phyloP scores from a whole-genome alignment of 192 early-diverging fungal species.

The Gaertneriomyces sp. region DNA sequence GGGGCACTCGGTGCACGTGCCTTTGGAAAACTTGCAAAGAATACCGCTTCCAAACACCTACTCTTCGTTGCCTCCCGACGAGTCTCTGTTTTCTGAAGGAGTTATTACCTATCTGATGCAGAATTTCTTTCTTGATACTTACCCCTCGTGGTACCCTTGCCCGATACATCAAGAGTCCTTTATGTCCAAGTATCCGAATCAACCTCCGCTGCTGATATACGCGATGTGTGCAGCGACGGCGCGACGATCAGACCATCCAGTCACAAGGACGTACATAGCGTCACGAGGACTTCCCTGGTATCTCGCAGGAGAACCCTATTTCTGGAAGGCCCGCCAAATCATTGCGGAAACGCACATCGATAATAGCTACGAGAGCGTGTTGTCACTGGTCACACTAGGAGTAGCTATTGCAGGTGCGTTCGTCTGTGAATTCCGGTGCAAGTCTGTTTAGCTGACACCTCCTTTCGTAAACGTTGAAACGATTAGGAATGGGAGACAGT shows the following conservation, averaged over 20 bases:
- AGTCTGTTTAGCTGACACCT: no score
- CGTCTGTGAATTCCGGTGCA: no score
- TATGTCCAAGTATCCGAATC: slow-evolving; percentile 8
- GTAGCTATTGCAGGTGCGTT: slow-evolving; percentile 3
- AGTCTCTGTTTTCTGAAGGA: slow-evolving; percentile 9
- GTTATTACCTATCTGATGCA: slow-evolving; percentile 17
- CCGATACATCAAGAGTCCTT: slow-evolving; percentile 20
- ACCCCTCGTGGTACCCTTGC: slow-evolving; percentile 18
- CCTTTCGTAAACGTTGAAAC: no score
- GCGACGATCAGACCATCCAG: slow-evolving; percentile 19
- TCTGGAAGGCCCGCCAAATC: background rate
- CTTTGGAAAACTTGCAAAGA: background rate
- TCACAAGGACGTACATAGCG: slow-evolving; percentile 17
- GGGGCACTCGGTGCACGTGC: background rate
- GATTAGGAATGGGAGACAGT: slow-evolving; percentile 1
- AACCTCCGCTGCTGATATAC: slow-evolving; percentile 14
- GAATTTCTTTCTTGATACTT: slow-evolving; percentile 14
- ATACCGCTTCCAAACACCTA: slow-evolving; percentile 6
- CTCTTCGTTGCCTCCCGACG: slow-evolving; percentile 14
- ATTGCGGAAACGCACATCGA: background rate
- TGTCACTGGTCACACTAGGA: slow-evolving; percentile 16
- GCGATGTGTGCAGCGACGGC: slow-evolving; percentile 22
- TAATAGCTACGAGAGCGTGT: slow-evolving; percentile 12
- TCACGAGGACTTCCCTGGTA: slow-evolving; percentile 8
- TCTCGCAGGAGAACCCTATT: slow-evolving; percentile 21